Evolutionary conservation across 23 red algal genomes (phyloP).

Genomic region (Gracilariopsis chorda): DNA sequence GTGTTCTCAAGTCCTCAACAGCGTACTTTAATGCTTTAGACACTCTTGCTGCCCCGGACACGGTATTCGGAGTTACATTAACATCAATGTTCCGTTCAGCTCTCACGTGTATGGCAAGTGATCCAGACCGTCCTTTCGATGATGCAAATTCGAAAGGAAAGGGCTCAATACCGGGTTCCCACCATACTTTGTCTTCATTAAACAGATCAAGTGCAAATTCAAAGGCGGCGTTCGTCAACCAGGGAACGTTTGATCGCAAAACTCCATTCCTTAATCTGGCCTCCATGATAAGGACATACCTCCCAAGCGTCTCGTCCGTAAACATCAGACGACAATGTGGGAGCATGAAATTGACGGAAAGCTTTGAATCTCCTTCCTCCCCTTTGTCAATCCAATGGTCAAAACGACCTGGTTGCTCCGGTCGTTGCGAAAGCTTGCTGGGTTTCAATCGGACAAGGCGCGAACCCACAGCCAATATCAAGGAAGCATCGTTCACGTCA

Average conservation of each 20-base stretch:
- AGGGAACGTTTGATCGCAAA: slow-evolving; percentile 60
- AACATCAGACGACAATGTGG: slow-evolving; percentile 78
- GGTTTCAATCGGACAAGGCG: slow-evolving; percentile 33
- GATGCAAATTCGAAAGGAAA: slow-evolving; percentile 63
- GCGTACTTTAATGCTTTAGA: slow-evolving; percentile 60
- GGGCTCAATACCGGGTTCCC: slow-evolving; percentile 77
- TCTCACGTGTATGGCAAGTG: slow-evolving; percentile 54
- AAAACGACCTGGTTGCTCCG: slow-evolving; percentile 51
- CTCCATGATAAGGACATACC: slow-evolving; percentile 82
- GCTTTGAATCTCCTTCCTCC: slow-evolving; percentile 57
- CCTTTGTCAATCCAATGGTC: slow-evolving; percentile 63
- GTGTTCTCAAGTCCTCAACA: slow-evolving; percentile 46
- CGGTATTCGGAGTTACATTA: slow-evolving; percentile 75
- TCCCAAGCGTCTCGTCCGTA: slow-evolving; percentile 65
- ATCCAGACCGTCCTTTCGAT: slow-evolving; percentile 70
- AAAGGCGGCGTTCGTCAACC: slow-evolving; percentile 47
- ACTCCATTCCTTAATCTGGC: slow-evolving; percentile 45
- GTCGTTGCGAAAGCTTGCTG: slow-evolving; percentile 47
- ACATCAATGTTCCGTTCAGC: slow-evolving; percentile 67
- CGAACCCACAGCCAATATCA: slow-evolving; percentile 67
- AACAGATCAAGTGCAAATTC: slow-evolving; percentile 81
- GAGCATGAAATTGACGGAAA: slow-evolving; percentile 48
- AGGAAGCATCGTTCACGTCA: slow-evolving; percentile 72
- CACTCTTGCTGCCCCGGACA: slow-evolving; percentile 70
- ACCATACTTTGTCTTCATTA: slow-evolving; percentile 81